Evolutionary conservation across 495 filamentous ascomycete genomes (phyloP), one percentile per base, ranked within the genome.

Genomic region (Lasiosphaeriaceae sp.): DNA sequence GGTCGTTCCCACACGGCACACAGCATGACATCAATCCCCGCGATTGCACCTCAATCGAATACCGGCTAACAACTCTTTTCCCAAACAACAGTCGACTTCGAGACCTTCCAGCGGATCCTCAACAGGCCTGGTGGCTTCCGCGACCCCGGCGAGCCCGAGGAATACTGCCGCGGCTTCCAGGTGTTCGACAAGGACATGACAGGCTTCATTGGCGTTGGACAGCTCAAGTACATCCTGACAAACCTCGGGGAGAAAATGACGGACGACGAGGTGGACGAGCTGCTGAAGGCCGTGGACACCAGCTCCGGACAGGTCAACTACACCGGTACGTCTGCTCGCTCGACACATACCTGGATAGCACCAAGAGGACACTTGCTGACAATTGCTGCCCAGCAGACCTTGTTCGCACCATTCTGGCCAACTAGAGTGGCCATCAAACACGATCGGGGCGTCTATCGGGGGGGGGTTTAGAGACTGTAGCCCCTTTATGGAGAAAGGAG

Each of bases 101-200:
- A 98, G 61, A 87, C 92, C 60, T 98, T 98, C 80, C 80, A 87
- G 62, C 93, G 92, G 68, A 83, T 97, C 64, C 89, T 98, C 58
- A 97, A 97, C 80, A 89, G 94, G 39, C 95, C 94, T 9, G 93
- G 92, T 69, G 94, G 94, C 52, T 98, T 97, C 86, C 92, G 94
- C 64, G 93, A 97, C 50, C 95, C 95, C 7, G 92, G 91, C 63
- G 92, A 97, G 71, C 93, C 93, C 11, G 92, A 97, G 62, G 93
- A 97, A 74, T 98, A 97, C 72, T 96, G 92, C 73, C 86, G 92
- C 45, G 94, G 93, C 47, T 98, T 98, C 76, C 94, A 97, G 76
- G 94, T 97, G 56, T 98, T 98, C 66, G 94, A 98, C 75, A 98
- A 98, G 79, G 94, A 98, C 73, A 87, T 93, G 85, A 96, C 92